These are phyloP conservation scores for Botrytis tulipae DNA, from an alignment of 2,329 filamentous ascomycete species.

Conservation along the genomic window DNA sequence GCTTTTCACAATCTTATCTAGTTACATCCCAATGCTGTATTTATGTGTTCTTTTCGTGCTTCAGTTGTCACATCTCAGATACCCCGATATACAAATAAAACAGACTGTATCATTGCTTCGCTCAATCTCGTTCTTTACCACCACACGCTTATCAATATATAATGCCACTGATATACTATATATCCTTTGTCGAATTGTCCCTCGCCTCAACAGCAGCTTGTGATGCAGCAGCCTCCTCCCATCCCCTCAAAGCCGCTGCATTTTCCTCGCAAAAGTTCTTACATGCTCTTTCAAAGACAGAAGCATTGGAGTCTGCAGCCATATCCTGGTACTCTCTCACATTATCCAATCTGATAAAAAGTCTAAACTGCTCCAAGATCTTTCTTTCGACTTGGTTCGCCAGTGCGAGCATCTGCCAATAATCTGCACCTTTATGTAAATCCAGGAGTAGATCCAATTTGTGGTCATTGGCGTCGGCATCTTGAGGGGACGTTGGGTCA, in stretches of 20 bases:
- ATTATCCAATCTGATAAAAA: conserved; percentile 31
- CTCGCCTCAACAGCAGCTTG: background rate
- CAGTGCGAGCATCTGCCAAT: conserved; percentile 28
- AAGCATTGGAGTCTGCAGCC: conserved; percentile 23
- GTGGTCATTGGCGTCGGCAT: conserved; percentile 15
- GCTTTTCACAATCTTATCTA: background rate
- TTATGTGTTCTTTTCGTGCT: background rate
- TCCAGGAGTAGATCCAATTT: conserved; percentile 33
- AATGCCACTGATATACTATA: background rate
- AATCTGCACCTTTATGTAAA: conserved; percentile 32
- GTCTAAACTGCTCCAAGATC: conserved; percentile 25
- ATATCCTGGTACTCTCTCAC: conserved; percentile 21
- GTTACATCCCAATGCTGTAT: background rate
- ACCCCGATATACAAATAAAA: background rate
- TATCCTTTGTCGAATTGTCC: background rate
- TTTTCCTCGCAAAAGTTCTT: conserved; percentile 25
- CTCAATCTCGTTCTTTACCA: no score
- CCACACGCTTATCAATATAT: no score
- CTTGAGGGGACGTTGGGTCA: conserved; percentile 10
- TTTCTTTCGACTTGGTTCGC: conserved; percentile 28
- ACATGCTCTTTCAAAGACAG: conserved; percentile 24
- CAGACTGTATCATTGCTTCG: no score
- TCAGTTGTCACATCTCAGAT: background rate
- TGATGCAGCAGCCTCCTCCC: background rate
- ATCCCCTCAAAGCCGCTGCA: background rate